Evolutionary conservation across 108 stramenopile species (phyloP), one percentile per base, ranked within the genome.

Genomic region (Nitzschia sp.): DNA sequence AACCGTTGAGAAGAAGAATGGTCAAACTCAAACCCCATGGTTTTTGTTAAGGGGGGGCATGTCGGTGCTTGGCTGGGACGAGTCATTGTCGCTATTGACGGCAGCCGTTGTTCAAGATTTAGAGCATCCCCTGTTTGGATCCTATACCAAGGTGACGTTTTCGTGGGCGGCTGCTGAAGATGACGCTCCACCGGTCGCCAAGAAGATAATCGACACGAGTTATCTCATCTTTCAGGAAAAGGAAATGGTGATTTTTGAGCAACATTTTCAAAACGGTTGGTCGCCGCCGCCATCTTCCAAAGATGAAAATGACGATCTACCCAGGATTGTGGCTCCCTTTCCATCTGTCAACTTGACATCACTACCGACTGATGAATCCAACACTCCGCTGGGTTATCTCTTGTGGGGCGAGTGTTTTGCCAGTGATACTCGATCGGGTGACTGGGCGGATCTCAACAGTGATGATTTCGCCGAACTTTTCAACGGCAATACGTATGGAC

Each of bases 241-340:
- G 21, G n/a, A 62, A 36, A 35, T 62, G 35, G 28, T 62, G 4
- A 35, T 62, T 32, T 62, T 62, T 42, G 60, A 62, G 3, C 60
- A 62, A 23, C 11, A 62, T 23, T 62, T 62, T 42, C 17, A 8
- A n/a, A 21, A 13, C 19, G 60, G 60, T 6, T 62, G 60, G 60
- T 42, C 34, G 17, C 27, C 13, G 13, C 60, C 60, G 28, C 30
- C 30, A 3, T n/a, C 53, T 17, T 5, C 23, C 19, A n/a, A 5
- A 5, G 30, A 31, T 6, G 26, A 19, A 4, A 29, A 29, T 18
- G 30, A 59, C 5, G n/a, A 42, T 9, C 11, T 58, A 33, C 56
- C 56, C 11, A 58, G 8, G 13, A 62, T 62, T 42, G 60, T 62
- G 6, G 34, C 35, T 8, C 30, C 30, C 8, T 62, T 62, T 42